Evolutionary conservation across 2,329 filamentous ascomycete species (phyloP).

Genomic region (Tolypocladium album): DNA sequence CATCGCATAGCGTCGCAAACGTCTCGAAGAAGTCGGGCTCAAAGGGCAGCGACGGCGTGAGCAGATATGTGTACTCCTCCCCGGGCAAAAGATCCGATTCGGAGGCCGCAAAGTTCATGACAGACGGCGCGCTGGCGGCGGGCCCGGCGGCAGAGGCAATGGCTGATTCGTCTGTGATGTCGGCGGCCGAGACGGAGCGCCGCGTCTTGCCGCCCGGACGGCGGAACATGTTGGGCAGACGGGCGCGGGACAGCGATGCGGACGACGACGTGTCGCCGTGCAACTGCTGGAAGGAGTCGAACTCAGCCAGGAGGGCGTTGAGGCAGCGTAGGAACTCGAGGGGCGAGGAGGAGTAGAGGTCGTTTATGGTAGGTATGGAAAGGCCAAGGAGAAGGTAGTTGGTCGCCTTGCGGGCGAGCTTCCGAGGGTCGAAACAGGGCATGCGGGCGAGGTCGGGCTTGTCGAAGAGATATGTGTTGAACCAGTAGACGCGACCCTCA

Average conservation of each 20-base stretch:
- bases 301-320: slow-evolving; percentile 78
- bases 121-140: slow-evolving; percentile 22
- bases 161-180: slow-evolving; percentile 21
- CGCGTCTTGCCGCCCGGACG: slow-evolving; percentile 49
- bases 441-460: slow-evolving; percentile 69
- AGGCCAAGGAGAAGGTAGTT: slow-evolving; percentile 90
- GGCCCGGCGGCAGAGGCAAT: slow-evolving; percentile 6
- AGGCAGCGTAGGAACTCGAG: slow-evolving; percentile 81
- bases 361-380: slow-evolving; percentile 79
- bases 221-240: slow-evolving; percentile 77
- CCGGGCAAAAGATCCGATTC: slow-evolving; percentile 62
- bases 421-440: slow-evolving; percentile 75
- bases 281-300: slow-evolving; percentile 84
- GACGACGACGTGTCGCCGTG: slow-evolving; percentile 55
- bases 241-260: slow-evolving; percentile 62
- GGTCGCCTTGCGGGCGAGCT: slow-evolving; percentile 79
- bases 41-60: slow-evolving; percentile 89
- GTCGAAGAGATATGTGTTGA: slow-evolving; percentile 91
- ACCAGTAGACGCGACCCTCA: slow-evolving; percentile 93
- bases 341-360: slow-evolving; percentile 70
- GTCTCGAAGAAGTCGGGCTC: slow-evolving; percentile 97
- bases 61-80: slow-evolving; percentile 77
- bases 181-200: slow-evolving; percentile 38
- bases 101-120: slow-evolving; percentile 47
- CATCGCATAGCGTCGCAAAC: slow-evolving; percentile 90